Evolutionary conservation across 352 stramenopile genomes (phyloP).

Genomic region (Pythium folliculosum): DNA sequence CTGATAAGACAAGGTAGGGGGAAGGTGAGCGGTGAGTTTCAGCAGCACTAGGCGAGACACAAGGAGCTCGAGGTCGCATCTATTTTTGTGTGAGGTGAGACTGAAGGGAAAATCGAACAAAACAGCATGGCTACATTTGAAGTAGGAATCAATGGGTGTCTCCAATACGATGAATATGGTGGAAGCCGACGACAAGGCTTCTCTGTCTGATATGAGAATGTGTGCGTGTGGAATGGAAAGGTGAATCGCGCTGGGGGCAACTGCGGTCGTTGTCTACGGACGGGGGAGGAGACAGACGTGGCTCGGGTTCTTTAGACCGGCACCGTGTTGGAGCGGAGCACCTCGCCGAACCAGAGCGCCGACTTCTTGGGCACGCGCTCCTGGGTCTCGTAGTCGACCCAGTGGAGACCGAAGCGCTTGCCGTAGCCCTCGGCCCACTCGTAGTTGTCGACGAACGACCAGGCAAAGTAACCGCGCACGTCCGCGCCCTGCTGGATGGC

Average conservation of each 20-base stretch:
- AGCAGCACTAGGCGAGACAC: too few relatives aligned
- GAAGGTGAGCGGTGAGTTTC: too few relatives aligned
- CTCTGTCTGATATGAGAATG: too few relatives aligned
- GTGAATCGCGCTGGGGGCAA: not conserved
- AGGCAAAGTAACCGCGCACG: slow-evolving; percentile 89
- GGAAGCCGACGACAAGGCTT: too few relatives aligned
- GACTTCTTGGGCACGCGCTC: slow-evolving; percentile 67
- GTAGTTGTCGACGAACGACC: slow-evolving; percentile 95
- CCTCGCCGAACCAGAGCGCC: slow-evolving; percentile 51
- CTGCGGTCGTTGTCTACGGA: not conserved
- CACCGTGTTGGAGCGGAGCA: slow-evolving; percentile 53
- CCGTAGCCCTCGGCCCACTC: slow-evolving; percentile 87
- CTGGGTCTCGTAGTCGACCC: slow-evolving; percentile 45
- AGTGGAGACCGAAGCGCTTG: slow-evolving; percentile 60
- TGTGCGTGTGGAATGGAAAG: not conserved
- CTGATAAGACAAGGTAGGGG: too few relatives aligned
- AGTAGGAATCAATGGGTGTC: not conserved
- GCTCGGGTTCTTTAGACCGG: slow-evolving; percentile 18
- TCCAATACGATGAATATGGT: not conserved
- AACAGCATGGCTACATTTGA: slow-evolving; percentile 20
- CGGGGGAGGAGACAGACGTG: too few relatives aligned
- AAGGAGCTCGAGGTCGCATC: too few relatives aligned
- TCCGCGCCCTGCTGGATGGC: slow-evolving; percentile 54
- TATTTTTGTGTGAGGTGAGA: slow-evolving; percentile 8
- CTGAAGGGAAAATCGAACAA: slow-evolving; percentile 7